phyloP scores from a whole-genome alignment of 2,329 filamentous ascomycete genomes.

The Penicillium sp. region DNA sequence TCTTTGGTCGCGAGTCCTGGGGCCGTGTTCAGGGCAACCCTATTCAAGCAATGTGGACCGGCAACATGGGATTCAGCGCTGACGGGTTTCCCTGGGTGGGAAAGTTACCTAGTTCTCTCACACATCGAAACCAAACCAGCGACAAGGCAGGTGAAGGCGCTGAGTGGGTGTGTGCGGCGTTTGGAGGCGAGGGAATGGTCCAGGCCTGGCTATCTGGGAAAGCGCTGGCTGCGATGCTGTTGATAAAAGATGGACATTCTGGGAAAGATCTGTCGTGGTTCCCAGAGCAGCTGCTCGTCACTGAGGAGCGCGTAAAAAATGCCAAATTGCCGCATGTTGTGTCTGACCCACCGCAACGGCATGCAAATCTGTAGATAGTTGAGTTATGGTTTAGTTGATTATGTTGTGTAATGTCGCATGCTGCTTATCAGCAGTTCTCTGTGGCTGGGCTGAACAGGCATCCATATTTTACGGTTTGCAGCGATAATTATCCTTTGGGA shows the following conservation, averaged over 20 bases:
- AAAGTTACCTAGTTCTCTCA: conserved; percentile 17
- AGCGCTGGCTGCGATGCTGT: conserved; percentile 27
- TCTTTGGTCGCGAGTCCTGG: conserved; percentile 28
- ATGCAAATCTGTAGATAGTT: conserved; percentile 9
- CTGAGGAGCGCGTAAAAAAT: conserved; percentile 21
- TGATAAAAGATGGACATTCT: conserved; percentile 13
- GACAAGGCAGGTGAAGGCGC: conserved; percentile 2
- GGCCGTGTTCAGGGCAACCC: conserved; percentile 15
- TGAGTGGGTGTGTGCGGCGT: conserved; percentile 31
- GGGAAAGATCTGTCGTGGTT: conserved; percentile 26
- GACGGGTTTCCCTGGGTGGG: conserved; percentile 56
- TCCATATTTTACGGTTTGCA: not conserved
- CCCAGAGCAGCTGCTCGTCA: conserved; percentile 29
- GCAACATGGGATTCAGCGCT: conserved; percentile 51
- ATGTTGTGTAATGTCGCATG: not conserved
- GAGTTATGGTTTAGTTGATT: not conserved
- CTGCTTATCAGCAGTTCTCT: not conserved
- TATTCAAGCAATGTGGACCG: conserved; percentile 32
- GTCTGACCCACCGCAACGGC: not conserved
- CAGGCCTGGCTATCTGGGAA: conserved; percentile 31
- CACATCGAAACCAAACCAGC: not conserved
- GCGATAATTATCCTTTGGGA: not conserved
- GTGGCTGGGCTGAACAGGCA: not conserved
- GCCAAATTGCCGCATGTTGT: conserved; percentile 13
- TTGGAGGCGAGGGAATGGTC: conserved; percentile 34